A percentile compares a stretch with the other conserved stretches of the same genome.
These are phyloP conservation scores for Brasilioporus rufonigricans DNA, from an alignment of 768 basidiomycete species.

Conservation along the genomic window DNA sequence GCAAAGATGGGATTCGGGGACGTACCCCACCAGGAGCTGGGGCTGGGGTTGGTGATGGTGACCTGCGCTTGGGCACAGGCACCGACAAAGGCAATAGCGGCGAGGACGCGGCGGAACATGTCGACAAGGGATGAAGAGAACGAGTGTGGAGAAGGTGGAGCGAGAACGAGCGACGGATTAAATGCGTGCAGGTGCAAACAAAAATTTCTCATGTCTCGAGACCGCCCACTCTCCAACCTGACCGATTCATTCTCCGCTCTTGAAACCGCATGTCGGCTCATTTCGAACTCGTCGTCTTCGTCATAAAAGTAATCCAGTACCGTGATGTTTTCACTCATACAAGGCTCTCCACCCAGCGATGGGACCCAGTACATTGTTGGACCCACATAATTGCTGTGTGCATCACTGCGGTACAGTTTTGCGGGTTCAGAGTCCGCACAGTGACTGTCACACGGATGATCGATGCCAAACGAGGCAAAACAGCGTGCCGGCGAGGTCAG, in stretches of 20 bases:
- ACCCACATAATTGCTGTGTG: no score
- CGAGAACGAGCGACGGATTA: conserved; percentile 26
- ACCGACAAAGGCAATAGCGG: conserved; percentile 39
- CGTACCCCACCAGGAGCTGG: conserved; percentile 62
- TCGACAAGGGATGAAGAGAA: conserved; percentile 6
- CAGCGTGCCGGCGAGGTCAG: no score
- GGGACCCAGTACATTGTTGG: no score
- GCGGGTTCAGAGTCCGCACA: no score
- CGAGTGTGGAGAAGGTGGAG: conserved; percentile 12
- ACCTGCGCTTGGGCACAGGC: conserved; percentile 40
- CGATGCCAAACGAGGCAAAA: no score
- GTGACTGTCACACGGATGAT: no score
- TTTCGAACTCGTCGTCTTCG: no score
- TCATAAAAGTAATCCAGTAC: no score
- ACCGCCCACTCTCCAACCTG: not conserved
- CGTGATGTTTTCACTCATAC: no score
- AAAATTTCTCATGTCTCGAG: conserved; percentile 9
- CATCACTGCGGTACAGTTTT: no score
- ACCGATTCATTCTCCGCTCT: conserved; percentile 28
- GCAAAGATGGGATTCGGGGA: conserved; percentile 7
- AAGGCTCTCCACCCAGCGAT: no score
- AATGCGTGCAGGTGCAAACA: conserved; percentile 1
- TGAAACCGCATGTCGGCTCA: no score
- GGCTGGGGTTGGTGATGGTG: conserved; percentile 43
- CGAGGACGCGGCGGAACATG: conserved; percentile 37